These are phyloP conservation scores for Calonectria hongkongensis DNA, from an alignment of 2,329 filamentous ascomycete species.

Conservation along the genomic window DNA sequence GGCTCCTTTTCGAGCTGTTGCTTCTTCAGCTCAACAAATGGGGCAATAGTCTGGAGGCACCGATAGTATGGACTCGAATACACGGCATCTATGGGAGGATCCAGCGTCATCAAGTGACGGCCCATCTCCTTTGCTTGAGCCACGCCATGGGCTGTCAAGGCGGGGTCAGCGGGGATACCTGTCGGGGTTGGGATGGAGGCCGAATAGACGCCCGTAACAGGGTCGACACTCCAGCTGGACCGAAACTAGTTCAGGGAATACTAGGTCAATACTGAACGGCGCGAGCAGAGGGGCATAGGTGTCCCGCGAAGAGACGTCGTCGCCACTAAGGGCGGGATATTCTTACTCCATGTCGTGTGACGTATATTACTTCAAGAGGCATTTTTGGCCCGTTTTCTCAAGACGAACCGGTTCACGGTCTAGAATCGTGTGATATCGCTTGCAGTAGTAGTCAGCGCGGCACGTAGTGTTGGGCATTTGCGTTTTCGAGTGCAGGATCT, in stretches of 20 bases:
- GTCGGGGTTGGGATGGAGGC: constrained; percentile 86
- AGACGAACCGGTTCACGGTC: background rate
- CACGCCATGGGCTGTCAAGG: constrained; percentile 90
- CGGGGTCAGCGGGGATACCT: constrained; percentile 90
- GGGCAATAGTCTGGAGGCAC: constrained; percentile 88
- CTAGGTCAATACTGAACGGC: constrained; percentile 42
- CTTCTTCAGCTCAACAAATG: constrained; percentile 73
- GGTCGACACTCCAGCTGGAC: constrained; percentile 91
- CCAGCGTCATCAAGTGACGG: constrained; percentile 74
- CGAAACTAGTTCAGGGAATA: constrained; percentile 79
- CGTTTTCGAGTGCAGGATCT: constrained; percentile 1
- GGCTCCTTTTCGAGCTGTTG: constrained; percentile 43
- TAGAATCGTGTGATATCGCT: background rate
- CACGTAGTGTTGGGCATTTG: background rate
- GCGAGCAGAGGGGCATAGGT: background rate
- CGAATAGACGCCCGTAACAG: constrained; percentile 85
- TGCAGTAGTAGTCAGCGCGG: constrained; percentile 5
- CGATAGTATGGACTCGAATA: constrained; percentile 93
- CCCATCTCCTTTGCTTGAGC: constrained; percentile 88
- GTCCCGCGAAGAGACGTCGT: constrained; percentile 22
- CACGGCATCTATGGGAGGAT: constrained; percentile 82
- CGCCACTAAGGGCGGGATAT: constrained; percentile 26
- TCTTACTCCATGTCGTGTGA: constrained; percentile 83
- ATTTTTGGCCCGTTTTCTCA: constrained; percentile 60
- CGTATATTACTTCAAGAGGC: constrained; percentile 83